Percentiles rank a stretch among this genome's conserved stretches.
These are phyloP conservation scores for Geoglossum glabrum DNA, from an alignment of 495 filamentous ascomycete genomes.

Conservation along the genomic window DNA sequence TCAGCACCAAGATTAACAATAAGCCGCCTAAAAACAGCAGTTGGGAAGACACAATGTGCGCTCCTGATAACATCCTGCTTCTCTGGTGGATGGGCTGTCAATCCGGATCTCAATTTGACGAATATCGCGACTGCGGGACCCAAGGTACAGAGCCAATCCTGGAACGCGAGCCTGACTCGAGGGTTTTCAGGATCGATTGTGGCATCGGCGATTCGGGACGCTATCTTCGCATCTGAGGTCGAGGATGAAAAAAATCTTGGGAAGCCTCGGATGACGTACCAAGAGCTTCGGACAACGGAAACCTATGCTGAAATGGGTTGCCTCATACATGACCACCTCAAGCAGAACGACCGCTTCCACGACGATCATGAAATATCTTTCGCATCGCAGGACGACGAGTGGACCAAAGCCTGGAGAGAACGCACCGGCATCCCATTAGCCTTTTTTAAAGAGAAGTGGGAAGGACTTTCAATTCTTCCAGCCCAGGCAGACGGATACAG, in stretches of 20 bases:
- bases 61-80: slow-evolving; percentile 14
- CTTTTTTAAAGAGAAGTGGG: background rate
- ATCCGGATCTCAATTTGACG: slow-evolving; percentile 11
- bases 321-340: slow-evolving; percentile 9
- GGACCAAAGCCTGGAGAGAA: slow-evolving; percentile 10
- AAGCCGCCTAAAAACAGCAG: slow-evolving; percentile 5
- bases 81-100: slow-evolving; percentile 14
- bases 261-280: slow-evolving; percentile 6
- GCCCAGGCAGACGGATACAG: background rate
- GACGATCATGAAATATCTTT: slow-evolving; percentile 11
- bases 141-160: slow-evolving; percentile 10
- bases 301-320: slow-evolving; percentile 1
- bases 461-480: background rate
- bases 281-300: slow-evolving; percentile 7
- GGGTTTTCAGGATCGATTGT: slow-evolving; percentile 9
- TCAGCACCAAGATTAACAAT: background rate
- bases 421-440: slow-evolving; percentile 11
- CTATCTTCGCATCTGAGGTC: background rate
- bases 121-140: slow-evolving; percentile 10
- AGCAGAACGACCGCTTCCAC: slow-evolving; percentile 8
- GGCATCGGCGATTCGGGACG: slow-evolving; percentile 11
- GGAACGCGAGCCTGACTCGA: slow-evolving; percentile 3
- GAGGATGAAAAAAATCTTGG: slow-evolving; percentile 4
- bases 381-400: slow-evolving; percentile 12
- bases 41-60: slow-evolving; percentile 8